These are phyloP conservation scores for Colletotrichum filicis DNA, from an alignment of 2,329 filamentous ascomycete species.

Conservation along the genomic window DNA sequence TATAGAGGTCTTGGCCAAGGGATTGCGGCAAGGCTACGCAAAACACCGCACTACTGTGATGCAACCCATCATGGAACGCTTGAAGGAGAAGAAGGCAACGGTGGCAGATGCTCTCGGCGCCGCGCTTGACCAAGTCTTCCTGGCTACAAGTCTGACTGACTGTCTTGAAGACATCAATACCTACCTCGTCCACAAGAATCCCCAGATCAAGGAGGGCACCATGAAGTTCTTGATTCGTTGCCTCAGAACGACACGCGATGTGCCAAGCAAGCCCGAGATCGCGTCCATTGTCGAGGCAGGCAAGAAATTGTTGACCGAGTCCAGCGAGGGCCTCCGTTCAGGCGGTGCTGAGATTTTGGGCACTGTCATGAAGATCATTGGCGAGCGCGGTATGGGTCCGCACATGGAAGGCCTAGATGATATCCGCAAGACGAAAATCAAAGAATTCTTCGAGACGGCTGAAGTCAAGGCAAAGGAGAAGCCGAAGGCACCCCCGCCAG, in stretches of 20 bases:
- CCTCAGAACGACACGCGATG: slow-evolving; percentile 82
- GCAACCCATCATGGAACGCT: slow-evolving; percentile 89
- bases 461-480: slow-evolving; percentile 68
- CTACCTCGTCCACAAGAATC: slow-evolving; percentile 93
- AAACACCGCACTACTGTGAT: slow-evolving; percentile 86
- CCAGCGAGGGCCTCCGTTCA: slow-evolving; percentile 84
- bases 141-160: slow-evolving; percentile 78
- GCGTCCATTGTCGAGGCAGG: slow-evolving; percentile 86
- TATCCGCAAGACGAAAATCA: slow-evolving; percentile 94
- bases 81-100: slow-evolving; percentile 96
- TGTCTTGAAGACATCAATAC: slow-evolving; percentile 91
- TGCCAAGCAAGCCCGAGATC: slow-evolving; percentile 86
- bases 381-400: slow-evolving; percentile 93
- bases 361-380: slow-evolving; percentile 98
- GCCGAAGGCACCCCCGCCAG: slow-evolving; percentile 81
- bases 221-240: slow-evolving; percentile 93
- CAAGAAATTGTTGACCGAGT: slow-evolving; percentile 92
- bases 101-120: slow-evolving; percentile 89
- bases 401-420: slow-evolving; percentile 94
- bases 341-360: slow-evolving; percentile 93
- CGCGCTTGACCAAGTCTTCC: slow-evolving; percentile 79
- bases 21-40: slow-evolving; percentile 79
- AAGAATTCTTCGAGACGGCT: slow-evolving; percentile 82
- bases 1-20: slow-evolving; percentile 88
- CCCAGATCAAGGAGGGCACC: slow-evolving; percentile 95